Conservation (phyloP, 2,329 filamentous ascomycete species). For the Ustilaginoidea virens region DNA sequence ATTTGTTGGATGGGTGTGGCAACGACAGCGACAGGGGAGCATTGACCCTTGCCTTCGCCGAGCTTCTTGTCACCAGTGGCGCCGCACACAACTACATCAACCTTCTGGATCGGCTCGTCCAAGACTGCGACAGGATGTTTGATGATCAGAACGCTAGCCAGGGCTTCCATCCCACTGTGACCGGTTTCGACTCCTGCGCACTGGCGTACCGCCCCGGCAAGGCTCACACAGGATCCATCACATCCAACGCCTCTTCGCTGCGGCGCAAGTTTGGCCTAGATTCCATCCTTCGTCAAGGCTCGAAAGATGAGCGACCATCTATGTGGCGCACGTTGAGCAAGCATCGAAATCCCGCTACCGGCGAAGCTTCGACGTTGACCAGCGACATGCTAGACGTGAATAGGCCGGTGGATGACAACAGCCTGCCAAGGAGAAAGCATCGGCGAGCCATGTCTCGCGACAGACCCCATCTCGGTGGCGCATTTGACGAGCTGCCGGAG, state of each 20-base stretch:
- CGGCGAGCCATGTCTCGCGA: conserved; percentile 41
- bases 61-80: conserved; percentile 65
- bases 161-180: conserved; percentile 20
- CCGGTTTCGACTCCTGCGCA: conserved; percentile 42
- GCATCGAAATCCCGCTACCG: conserved; percentile 45
- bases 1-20: conserved; percentile 75
- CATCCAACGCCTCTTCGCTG: conserved; percentile 75
- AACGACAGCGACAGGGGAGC: conserved; percentile 86
- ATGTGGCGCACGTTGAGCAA: conserved; percentile 86
- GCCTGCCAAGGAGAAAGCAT: conserved; percentile 22
- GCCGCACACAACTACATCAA: conserved; percentile 75
- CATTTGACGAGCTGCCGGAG: conserved; percentile 40
- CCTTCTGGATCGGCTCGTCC: conserved; percentile 72
- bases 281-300: conserved; percentile 60
- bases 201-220: conserved; percentile 39
- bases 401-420: conserved; percentile 59
- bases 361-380: conserved; percentile 47
- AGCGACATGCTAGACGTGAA: conserved; percentile 54
- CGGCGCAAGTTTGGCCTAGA: conserved; percentile 74
- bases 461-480: conserved; percentile 43
- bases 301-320: conserved; percentile 60
- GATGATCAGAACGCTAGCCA: conserved; percentile 39
- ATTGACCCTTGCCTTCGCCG: conserved; percentile 75
- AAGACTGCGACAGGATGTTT: conserved; percentile 82
- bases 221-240: conserved; percentile 57